phyloP scores from a whole-genome alignment of 2,329 filamentous ascomycete genomes.

The Talaromyces islandicus region DNA sequence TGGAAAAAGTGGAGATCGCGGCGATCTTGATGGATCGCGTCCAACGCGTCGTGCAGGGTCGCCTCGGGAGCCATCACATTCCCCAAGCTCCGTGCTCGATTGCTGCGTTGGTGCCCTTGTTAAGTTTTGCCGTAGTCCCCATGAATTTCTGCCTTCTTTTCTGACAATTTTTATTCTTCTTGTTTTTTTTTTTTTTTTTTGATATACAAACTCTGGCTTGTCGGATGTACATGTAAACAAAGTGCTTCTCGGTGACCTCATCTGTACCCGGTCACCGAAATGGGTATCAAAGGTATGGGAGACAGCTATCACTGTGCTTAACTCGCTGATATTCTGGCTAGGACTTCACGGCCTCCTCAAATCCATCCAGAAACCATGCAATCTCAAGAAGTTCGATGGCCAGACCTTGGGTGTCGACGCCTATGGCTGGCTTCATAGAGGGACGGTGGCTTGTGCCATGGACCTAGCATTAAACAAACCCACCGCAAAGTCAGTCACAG shows the following conservation, averaged over 20 bases:
- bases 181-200: constrained; percentile 8
- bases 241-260: constrained; percentile 22
- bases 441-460: constrained; percentile 81
- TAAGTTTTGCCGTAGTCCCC: neutral
- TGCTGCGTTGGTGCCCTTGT: neutral
- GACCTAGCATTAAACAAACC: constrained; percentile 85
- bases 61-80: constrained; percentile 6
- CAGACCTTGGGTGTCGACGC: constrained; percentile 92
- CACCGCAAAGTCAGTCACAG: constrained; percentile 67
- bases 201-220: neutral
- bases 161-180: constrained; percentile 7
- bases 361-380: constrained; percentile 86
- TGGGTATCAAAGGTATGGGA: constrained; percentile 42
- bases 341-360: constrained; percentile 88
- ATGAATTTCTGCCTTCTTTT: constrained; percentile 4
- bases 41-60: constrained; percentile 7
- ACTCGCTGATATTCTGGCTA: constrained; percentile 27
- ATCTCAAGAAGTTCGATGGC: constrained; percentile 79
- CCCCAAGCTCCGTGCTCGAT: neutral
- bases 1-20: neutral
- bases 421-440: constrained; percentile 97
- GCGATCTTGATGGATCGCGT: constrained; percentile 6
- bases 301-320: constrained; percentile 9
- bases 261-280: constrained; percentile 23
- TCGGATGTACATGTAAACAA: constrained; percentile 20